phyloP scores from a whole-genome alignment of 176 grass and related monocot genomes.

The Carex pumila region DNA sequence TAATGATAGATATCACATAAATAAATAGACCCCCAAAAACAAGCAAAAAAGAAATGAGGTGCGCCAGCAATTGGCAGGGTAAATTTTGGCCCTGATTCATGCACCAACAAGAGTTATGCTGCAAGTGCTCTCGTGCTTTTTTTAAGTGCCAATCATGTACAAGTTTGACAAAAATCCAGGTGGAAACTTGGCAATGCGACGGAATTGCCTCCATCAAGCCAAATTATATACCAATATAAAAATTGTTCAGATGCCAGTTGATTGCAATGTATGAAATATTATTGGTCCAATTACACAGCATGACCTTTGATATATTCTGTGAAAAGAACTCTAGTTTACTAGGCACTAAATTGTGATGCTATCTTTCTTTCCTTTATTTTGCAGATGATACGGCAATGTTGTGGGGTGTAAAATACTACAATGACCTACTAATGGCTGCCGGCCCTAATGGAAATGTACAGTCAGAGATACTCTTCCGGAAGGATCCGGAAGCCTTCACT shows the following conservation, averaged over 20 bases:
- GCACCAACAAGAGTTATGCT: background rate
- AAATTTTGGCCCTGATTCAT: too few relatives aligned
- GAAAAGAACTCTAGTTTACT: background rate
- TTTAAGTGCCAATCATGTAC: background rate
- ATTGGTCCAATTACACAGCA: background rate
- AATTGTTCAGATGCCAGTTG: background rate
- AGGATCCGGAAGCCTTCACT: slow-evolving; percentile 36
- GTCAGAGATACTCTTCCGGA: slow-evolving; percentile 52
- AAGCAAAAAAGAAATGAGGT: background rate
- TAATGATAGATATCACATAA: background rate
- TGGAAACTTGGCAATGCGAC: background rate
- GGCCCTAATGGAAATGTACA: slow-evolving; percentile 62
- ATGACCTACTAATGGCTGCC: slow-evolving; percentile 57
- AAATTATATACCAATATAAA: background rate
- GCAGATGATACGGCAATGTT: slow-evolving; percentile 76
- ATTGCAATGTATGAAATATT: background rate
- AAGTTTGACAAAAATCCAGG: background rate
- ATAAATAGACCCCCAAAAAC: background rate
- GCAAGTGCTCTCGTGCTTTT: background rate
- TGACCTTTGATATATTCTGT: background rate
- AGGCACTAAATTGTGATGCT: background rate
- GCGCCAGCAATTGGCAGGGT: background rate
- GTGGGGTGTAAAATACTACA: slow-evolving; percentile 70
- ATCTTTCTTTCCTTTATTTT: background rate
- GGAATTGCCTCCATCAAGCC: background rate